A percentile compares a stretch with the other conserved stretches of the same genome.
Conservation (phyloP, 83 land plant genomes). For the Thuja plicata region DNA sequence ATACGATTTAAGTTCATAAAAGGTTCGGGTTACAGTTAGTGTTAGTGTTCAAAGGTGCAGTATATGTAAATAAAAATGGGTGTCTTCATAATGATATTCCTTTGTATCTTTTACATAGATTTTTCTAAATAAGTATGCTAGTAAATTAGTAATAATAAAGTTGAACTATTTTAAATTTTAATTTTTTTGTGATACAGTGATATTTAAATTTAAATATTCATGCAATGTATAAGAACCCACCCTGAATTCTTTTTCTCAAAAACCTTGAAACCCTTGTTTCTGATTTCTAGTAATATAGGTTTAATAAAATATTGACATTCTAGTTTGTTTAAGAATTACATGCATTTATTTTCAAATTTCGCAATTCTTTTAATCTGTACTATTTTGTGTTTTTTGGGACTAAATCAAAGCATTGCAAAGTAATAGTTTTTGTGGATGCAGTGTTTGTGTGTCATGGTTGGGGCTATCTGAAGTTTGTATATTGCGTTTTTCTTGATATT, state of each 20-base stretch:
- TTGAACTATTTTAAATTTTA: not conserved
- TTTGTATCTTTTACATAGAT: too few relatives aligned
- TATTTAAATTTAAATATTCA: not conserved
- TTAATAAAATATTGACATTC: slow-evolving; percentile 1
- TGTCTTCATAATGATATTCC: too few relatives aligned
- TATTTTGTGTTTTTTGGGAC: not conserved
- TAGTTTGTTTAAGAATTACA: not conserved
- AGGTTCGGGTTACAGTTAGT: too few relatives aligned
- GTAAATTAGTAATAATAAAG: not conserved
- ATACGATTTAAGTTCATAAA: too few relatives aligned
- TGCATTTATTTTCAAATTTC: not conserved
- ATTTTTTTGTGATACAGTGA: not conserved
- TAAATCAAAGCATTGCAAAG: not conserved
- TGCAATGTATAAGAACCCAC: not conserved
- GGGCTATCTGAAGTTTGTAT: not conserved
- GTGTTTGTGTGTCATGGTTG: not conserved
- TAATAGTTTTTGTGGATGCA: not conserved
- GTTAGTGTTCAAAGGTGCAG: too few relatives aligned
- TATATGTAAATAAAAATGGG: too few relatives aligned
- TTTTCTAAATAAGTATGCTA: too few relatives aligned
- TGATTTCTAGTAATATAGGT: not conserved
- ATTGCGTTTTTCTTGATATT: not conserved
- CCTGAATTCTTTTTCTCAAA: not conserved
- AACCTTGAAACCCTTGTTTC: not conserved
- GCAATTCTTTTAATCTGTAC: not conserved